Conservation (phyloP, 306 rosid genomes). For the Prunus padus region DNA sequence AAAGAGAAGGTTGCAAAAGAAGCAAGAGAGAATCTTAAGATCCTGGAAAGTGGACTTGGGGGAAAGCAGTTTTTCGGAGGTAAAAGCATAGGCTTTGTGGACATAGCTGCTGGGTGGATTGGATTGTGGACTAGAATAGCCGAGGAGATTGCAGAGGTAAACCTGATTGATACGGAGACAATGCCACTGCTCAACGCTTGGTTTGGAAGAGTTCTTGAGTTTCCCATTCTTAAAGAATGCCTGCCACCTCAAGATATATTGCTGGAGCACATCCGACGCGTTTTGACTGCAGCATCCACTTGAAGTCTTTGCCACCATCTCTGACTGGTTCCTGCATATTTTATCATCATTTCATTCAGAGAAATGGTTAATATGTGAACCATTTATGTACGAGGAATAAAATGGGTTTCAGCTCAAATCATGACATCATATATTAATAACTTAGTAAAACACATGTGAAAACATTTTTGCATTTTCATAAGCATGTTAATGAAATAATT, state of each 20-base stretch:
- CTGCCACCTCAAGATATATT: slow-evolving; percentile 37
- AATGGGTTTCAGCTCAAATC: not conserved
- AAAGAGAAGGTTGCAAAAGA: slow-evolving; percentile 43
- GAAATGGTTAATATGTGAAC: not conserved
- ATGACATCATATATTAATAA: not conserved
- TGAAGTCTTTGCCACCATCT: slow-evolving; percentile 13
- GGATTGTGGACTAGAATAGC: slow-evolving; percentile 29
- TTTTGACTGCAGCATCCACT: slow-evolving; percentile 33
- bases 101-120: slow-evolving; percentile 47
- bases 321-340: not conserved
- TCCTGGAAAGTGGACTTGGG: slow-evolving; percentile 40
- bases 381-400: not conserved
- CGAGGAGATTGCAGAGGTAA: slow-evolving; percentile 36
- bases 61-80: slow-evolving; percentile 45
- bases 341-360: not conserved
- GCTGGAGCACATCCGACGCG: slow-evolving; percentile 25
- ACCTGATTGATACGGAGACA: slow-evolving; percentile 33
- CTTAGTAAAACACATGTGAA: not conserved
- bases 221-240: slow-evolving; percentile 35
- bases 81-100: slow-evolving; percentile 42
- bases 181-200: slow-evolving; percentile 43
- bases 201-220: slow-evolving; percentile 31
- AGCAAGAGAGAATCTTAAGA: slow-evolving; percentile 43
- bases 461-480: not conserved
- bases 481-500: not conserved